phyloP scores from a whole-genome alignment of 2,329 filamentous ascomycete genomes.

The Penicillium olsonii region DNA sequence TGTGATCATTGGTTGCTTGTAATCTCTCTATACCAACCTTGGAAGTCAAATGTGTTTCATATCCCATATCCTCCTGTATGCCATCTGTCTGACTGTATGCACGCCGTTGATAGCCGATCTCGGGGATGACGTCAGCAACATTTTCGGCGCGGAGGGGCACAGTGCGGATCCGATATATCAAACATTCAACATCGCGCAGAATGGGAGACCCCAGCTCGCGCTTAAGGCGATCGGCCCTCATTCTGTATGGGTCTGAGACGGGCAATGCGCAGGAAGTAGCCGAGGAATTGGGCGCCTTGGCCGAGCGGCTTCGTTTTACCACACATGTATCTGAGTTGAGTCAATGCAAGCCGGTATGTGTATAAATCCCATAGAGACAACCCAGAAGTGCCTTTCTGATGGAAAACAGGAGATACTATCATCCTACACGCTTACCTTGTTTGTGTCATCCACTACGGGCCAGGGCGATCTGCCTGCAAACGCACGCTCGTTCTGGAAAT shows the following conservation, averaged over 20 bases:
- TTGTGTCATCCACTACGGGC: constrained; percentile 88
- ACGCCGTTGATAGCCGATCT: constrained; percentile 1
- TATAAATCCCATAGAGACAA: not conserved
- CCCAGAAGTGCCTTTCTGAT: not conserved
- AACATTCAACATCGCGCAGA: constrained; percentile 12
- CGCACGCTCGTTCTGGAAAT: constrained; percentile 79
- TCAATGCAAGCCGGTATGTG: constrained; percentile 69
- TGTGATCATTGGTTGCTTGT: too few species aligned
- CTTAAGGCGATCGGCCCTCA: constrained; percentile 56
- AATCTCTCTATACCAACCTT: too few species aligned
- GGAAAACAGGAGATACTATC: constrained; percentile 33
- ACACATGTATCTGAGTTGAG: constrained; percentile 78
- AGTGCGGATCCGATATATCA: not conserved
- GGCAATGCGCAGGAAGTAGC: constrained; percentile 92
- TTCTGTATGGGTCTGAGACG: constrained; percentile 93
- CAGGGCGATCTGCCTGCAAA: constrained; percentile 92
- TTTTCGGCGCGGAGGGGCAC: constrained; percentile 15
- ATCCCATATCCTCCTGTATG: too few species aligned
- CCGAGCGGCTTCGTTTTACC: constrained; percentile 76
- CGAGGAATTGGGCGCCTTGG: constrained; percentile 73
- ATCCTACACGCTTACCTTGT: constrained; percentile 54
- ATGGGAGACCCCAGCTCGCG: constrained; percentile 26
- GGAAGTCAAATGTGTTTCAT: too few species aligned
- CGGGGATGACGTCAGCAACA: constrained; percentile 34
- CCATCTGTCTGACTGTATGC: too few species aligned